Percentiles rank a stretch among this genome's conserved stretches.
phyloP scores from a whole-genome alignment of 306 rosid species.

The Vigna nakashimae region DNA sequence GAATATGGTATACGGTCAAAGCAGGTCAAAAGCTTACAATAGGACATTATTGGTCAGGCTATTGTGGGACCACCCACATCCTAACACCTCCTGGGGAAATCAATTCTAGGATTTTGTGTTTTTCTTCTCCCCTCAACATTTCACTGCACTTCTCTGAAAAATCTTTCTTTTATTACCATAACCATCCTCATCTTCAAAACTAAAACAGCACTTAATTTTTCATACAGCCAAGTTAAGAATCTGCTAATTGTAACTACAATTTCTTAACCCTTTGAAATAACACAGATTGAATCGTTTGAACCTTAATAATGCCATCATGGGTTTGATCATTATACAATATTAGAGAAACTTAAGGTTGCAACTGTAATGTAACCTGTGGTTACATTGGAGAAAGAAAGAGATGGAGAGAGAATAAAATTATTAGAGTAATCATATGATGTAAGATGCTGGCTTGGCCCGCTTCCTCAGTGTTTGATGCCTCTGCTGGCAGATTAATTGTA shows the following conservation, averaged over 20 bases:
- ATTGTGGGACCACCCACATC: constrained; percentile 53
- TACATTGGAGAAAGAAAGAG: constrained; percentile 28
- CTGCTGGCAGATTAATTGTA: constrained; percentile 57
- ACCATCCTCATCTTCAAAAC: not conserved
- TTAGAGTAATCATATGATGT: constrained; percentile 56
- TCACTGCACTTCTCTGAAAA: not conserved
- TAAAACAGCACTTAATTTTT: not conserved
- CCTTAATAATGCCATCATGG: not conserved
- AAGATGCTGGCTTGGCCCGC: constrained; percentile 52
- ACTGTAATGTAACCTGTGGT: constrained; percentile 45
- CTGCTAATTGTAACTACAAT: not conserved
- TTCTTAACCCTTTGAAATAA: not conserved
- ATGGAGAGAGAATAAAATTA: constrained; percentile 25
- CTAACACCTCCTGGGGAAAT: constrained; percentile 51
- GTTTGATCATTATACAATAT: not conserved
- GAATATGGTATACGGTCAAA: constrained; percentile 80
- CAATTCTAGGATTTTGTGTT: constrained; percentile 31
- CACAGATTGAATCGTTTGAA: not conserved
- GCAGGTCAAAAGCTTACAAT: constrained; percentile 72
- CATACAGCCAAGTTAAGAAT: too few relatives aligned
- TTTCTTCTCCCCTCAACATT: not conserved
- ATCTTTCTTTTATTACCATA: not conserved
- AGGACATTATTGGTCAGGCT: constrained; percentile 60
- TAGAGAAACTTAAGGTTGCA: not conserved
- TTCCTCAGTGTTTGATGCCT: constrained; percentile 59